Conservation (phyloP, 495 filamentous ascomycete species). For the Penicillium verhagenii region DNA sequence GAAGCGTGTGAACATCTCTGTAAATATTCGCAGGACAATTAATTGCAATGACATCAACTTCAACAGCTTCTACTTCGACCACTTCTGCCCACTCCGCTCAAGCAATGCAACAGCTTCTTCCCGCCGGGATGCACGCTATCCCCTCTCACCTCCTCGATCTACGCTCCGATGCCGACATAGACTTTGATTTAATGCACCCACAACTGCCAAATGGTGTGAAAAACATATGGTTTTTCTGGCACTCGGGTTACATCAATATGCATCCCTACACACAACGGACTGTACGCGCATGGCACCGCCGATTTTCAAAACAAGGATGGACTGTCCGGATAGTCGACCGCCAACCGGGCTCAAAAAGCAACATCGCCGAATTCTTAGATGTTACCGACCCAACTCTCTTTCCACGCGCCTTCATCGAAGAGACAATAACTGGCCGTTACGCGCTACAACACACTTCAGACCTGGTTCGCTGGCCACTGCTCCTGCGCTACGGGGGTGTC, state of each 20-base stretch:
- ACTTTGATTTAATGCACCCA: constrained; percentile 42
- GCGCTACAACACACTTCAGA: constrained; percentile 54
- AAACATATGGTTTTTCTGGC: constrained; percentile 60
- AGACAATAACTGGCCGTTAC: constrained; percentile 46
- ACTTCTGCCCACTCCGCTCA: too few relatives aligned
- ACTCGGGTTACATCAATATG: constrained; percentile 45
- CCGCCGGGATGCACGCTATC: constrained; percentile 13
- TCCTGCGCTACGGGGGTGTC: constrained; percentile 54
- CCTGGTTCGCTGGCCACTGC: constrained; percentile 54
- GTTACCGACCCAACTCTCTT: constrained; percentile 39
- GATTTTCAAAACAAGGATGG: constrained; percentile 51
- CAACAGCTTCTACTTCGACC: too few relatives aligned
- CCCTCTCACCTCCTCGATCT: constrained; percentile 28
- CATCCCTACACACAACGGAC: constrained; percentile 54
- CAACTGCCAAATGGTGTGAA: constrained; percentile 41
- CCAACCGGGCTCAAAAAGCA: constrained; percentile 37
- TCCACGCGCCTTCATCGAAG: constrained; percentile 47
- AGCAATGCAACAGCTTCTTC: constrained; percentile 12
- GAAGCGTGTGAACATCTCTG: too few relatives aligned
- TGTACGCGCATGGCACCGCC: constrained; percentile 55
- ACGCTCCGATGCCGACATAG: constrained; percentile 46
- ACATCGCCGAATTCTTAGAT: constrained; percentile 50
- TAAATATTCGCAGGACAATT: too few relatives aligned
- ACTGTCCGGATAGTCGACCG: constrained; percentile 50
- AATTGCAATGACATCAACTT: too few relatives aligned